These are phyloP conservation scores for Rubus idaeus DNA, from an alignment of 306 rosid species.

Conservation along the genomic window DNA sequence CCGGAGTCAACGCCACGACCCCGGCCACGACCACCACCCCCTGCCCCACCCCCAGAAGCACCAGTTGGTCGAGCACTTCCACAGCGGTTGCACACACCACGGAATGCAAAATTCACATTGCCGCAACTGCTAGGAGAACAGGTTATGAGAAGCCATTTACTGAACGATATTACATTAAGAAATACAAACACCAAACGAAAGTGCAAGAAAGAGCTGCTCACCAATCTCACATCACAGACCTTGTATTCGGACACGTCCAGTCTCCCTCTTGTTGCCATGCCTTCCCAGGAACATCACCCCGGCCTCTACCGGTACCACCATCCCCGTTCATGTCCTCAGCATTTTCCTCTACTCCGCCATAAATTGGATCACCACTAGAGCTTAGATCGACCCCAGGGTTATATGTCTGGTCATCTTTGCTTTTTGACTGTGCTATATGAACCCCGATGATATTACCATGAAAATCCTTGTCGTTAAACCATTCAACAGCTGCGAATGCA, in stretches of 20 bases:
- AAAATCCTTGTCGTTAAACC: slow-evolving; percentile 94
- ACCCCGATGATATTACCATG: slow-evolving; percentile 89
- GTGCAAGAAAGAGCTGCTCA: slow-evolving; percentile 96
- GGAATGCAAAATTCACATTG: slow-evolving; percentile 97
- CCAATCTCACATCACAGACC: slow-evolving; percentile 99
- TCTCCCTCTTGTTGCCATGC: slow-evolving; percentile 99
- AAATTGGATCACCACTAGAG: slow-evolving; percentile 32
- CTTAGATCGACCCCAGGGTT: slow-evolving; percentile 48
- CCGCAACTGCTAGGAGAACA: slow-evolving; percentile 65
- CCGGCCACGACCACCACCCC: slow-evolving; percentile 89
- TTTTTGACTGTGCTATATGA: slow-evolving; percentile 87
- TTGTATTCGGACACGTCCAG: slow-evolving; percentile 98
- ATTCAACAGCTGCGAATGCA: slow-evolving; percentile 91
- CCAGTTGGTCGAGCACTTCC: slow-evolving; percentile 98
- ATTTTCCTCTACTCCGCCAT: slow-evolving; percentile 55
- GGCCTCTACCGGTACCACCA: slow-evolving; percentile 73
- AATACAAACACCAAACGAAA: slow-evolving; percentile 21
- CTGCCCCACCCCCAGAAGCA: slow-evolving; percentile 62
- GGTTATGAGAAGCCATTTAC: slow-evolving; percentile 36
- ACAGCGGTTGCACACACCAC: slow-evolving; percentile 98
- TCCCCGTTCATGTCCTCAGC: slow-evolving; percentile 50
- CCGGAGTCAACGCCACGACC: slow-evolving; percentile 78
- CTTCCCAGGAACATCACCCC: slow-evolving; percentile 72
- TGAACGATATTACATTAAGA: slow-evolving; percentile 8
- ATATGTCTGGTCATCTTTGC: slow-evolving; percentile 66